Evolutionary conservation across 805 yeast genomes (phyloP).

Genomic region (Sungouiella thailandica): DNA sequence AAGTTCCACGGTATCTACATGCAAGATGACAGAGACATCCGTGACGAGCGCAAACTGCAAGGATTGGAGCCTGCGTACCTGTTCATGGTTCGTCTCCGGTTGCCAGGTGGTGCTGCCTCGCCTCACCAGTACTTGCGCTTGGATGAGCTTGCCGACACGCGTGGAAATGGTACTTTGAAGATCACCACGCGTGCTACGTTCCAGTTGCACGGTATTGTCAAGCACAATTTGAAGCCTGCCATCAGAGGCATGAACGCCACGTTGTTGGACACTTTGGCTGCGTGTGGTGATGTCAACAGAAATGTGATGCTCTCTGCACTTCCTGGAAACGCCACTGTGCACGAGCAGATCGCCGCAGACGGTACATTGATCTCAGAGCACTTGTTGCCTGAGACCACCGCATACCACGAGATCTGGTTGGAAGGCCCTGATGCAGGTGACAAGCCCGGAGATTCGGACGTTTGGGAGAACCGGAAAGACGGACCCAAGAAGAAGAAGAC

Average conservation of each 20-base stretch:
- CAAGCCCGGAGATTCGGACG: slow-evolving; percentile 56
- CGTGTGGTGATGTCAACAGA: slow-evolving; percentile 98
- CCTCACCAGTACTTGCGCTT: slow-evolving; percentile 86
- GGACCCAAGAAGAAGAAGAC: slow-evolving; percentile 82
- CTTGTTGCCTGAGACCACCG: slow-evolving; percentile 85
- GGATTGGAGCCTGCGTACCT: slow-evolving; percentile 94
- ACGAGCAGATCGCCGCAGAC: slow-evolving; percentile 61
- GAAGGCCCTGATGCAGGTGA: slow-evolving; percentile 78
- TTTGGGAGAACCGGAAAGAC: slow-evolving; percentile 59
- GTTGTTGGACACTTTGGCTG: slow-evolving; percentile 91
- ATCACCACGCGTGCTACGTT: slow-evolving; percentile 95
- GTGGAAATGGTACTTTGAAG: slow-evolving; percentile 92
- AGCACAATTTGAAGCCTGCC: slow-evolving; percentile 82
- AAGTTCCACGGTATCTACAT: slow-evolving; percentile 97
- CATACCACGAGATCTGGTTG: slow-evolving; percentile 96
- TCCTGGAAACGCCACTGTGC: slow-evolving; percentile 79
- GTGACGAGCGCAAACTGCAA: slow-evolving; percentile 87
- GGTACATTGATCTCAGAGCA: slow-evolving; percentile 72
- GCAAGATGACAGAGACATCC: slow-evolving; percentile 96
- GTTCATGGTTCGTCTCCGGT: slow-evolving; percentile 94
- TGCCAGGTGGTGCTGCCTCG: slow-evolving; percentile 88
- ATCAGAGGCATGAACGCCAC: slow-evolving; percentile 90
- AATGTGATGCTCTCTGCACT: slow-evolving; percentile 91
- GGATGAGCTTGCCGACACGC: slow-evolving; percentile 72
- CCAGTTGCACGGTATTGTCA: slow-evolving; percentile 93